Evolutionary conservation across 805 yeast species (phyloP).

Genomic region (Wickerhamomyces tratensis): DNA sequence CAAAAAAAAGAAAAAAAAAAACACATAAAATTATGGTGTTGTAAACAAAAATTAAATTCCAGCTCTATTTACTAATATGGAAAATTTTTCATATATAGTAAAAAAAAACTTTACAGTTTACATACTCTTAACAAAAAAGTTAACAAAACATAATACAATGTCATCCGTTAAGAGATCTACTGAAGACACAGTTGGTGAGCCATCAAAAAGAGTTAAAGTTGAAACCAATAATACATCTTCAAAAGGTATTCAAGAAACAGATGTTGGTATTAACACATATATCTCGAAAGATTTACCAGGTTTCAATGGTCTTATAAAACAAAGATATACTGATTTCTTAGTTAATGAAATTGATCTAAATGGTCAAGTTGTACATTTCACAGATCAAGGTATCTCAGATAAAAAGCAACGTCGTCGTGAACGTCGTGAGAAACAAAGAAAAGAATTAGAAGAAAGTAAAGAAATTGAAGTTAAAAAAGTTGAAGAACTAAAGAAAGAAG

Average conservation of each 20-base stretch:
- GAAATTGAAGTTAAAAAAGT: constrained; percentile 8
- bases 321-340: constrained; percentile 84
- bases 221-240: too few relatives aligned
- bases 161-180: too few relatives aligned
- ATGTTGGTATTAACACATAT: constrained; percentile 82
- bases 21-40: too few relatives aligned
- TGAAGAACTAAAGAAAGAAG: constrained; percentile 14
- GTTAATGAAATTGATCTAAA: constrained; percentile 76
- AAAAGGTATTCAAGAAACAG: constrained; percentile 51
- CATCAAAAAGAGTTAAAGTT: too few relatives aligned
- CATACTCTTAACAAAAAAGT: too few relatives aligned
- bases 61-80: too few relatives aligned
- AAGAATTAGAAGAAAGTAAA: constrained; percentile 17
- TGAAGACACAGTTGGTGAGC: too few relatives aligned
- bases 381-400: constrained; percentile 59
- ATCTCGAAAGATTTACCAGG: constrained; percentile 48
- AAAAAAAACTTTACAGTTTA: too few relatives aligned
- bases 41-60: too few relatives aligned
- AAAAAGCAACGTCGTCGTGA: constrained; percentile 39
- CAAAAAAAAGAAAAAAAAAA: too few relatives aligned
- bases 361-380: constrained; percentile 66
- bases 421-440: constrained; percentile 29
- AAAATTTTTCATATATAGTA: too few relatives aligned
- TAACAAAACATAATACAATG: too few relatives aligned
- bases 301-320: constrained; percentile 74